A percentile compares a stretch with the other conserved stretches of the same genome.
Conservation (phyloP, 768 basidiomycete species). For the Tylopilus plumbeoviolaceoides region DNA sequence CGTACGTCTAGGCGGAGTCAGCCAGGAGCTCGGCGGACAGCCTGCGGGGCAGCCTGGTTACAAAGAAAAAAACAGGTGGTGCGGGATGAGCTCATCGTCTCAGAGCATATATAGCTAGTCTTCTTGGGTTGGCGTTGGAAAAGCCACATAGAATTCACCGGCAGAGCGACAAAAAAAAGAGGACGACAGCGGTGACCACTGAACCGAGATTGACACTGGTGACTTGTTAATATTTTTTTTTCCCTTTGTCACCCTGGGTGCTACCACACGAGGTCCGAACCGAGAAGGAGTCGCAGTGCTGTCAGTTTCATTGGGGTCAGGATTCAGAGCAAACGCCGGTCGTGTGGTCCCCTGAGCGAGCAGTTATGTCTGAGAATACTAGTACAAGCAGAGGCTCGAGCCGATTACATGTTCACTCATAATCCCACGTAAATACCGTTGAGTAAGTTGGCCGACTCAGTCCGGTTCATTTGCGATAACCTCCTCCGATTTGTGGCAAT, state of each 20-base stretch:
- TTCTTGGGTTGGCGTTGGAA: too few species aligned
- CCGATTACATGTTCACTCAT: conserved; percentile 18
- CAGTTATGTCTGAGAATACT: conserved; percentile 3
- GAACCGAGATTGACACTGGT: conserved; percentile 1
- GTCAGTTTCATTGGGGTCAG: background rate
- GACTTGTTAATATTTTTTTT: conserved; percentile 7
- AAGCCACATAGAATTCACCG: background rate
- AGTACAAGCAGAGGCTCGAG: background rate
- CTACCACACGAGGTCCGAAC: background rate
- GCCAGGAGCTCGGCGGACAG: background rate
- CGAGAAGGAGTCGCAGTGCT: background rate
- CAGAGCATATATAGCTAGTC: background rate
- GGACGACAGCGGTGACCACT: background rate
- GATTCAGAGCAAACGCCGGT: background rate
- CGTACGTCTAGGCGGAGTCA: too few species aligned
- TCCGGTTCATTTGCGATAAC: background rate
- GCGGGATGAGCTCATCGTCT: background rate
- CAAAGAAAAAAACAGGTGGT: background rate
- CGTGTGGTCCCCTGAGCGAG: background rate
- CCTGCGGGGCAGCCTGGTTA: too few species aligned
- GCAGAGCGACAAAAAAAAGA: background rate
- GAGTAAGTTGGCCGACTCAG: background rate
- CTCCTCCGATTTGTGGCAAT: background rate
- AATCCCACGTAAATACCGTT: conserved; percentile 11
- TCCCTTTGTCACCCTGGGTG: background rate